Conservation (phyloP, 331 rosid species). For the Pyrus hybrid region DNA sequence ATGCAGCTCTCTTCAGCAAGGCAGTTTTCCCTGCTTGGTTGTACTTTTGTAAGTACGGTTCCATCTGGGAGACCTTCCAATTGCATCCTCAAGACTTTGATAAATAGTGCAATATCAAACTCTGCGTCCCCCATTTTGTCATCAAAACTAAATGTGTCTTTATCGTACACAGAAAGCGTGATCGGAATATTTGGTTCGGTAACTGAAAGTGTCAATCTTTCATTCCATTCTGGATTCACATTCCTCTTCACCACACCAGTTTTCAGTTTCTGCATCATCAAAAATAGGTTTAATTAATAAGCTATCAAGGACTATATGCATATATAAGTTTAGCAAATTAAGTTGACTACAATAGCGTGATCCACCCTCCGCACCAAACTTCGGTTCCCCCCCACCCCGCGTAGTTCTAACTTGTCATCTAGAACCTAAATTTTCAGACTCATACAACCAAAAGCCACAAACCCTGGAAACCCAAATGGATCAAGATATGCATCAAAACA, state of each 20-base stretch:
- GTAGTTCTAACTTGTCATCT: not conserved
- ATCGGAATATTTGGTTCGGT: slow-evolving; percentile 1
- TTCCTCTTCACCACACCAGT: slow-evolving; percentile 12
- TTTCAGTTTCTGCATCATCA: slow-evolving; percentile 11
- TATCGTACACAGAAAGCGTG: slow-evolving; percentile 25
- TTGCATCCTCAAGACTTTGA: slow-evolving; percentile 11
- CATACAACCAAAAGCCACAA: not conserved
- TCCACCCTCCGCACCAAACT: not conserved
- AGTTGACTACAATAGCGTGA: not conserved
- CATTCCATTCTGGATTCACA: not conserved
- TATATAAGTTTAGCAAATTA: not conserved
- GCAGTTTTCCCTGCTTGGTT: slow-evolving; percentile 22
- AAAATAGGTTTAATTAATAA: slow-evolving; percentile 1
- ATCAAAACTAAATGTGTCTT: slow-evolving; percentile 28
- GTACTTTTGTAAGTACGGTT: slow-evolving; percentile 20
- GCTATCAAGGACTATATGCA: not conserved
- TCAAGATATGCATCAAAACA: not conserved
- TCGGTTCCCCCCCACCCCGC: not conserved
- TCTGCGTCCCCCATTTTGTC: slow-evolving; percentile 41
- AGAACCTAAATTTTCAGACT: not conserved
- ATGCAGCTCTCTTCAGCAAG: slow-evolving; percentile 31
- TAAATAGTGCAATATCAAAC: slow-evolving; percentile 16
- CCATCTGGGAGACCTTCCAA: slow-evolving; percentile 20
- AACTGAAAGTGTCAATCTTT: slow-evolving; percentile 3
- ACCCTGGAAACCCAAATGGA: not conserved